phyloP scores from a whole-genome alignment of 345 rosid genomes.

The Eutrema japonicum region DNA sequence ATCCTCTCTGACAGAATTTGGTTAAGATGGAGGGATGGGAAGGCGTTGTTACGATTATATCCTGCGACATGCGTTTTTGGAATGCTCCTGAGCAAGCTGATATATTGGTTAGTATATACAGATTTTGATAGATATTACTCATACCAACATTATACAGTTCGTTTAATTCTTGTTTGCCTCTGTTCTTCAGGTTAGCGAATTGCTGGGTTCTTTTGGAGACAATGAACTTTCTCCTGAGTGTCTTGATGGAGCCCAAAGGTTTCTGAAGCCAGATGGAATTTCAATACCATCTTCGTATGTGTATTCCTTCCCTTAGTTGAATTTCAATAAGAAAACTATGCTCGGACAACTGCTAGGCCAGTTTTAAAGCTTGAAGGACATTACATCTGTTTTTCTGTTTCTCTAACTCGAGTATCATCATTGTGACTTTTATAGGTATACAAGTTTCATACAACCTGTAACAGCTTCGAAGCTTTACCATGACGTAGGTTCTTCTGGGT shows the following conservation, averaged over 20 bases:
- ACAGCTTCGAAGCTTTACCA: slow-evolving; percentile 88
- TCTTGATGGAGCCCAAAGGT: slow-evolving; percentile 99
- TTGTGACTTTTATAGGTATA: slow-evolving; percentile 62
- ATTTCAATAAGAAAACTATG: slow-evolving; percentile 3
- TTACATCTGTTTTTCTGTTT: slow-evolving; percentile 16
- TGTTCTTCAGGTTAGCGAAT: slow-evolving; percentile 79
- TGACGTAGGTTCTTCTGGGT: slow-evolving; percentile 57
- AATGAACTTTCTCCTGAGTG: slow-evolving; percentile 99
- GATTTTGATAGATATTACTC: slow-evolving; percentile 8
- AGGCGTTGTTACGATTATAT: slow-evolving; percentile 74
- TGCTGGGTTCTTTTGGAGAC: slow-evolving; percentile 98
- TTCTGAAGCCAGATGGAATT: slow-evolving; percentile 88
- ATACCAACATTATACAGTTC: slow-evolving; percentile 11
- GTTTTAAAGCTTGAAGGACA: neutral
- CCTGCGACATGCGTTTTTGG: slow-evolving; percentile 98
- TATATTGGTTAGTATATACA: slow-evolving; percentile 64
- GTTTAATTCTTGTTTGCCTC: slow-evolving; percentile 34
- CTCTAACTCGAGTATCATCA: slow-evolving; percentile 23
- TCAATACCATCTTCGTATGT: slow-evolving; percentile 97
- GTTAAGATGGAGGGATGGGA: slow-evolving; percentile 96
- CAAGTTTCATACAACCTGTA: slow-evolving; percentile 94
- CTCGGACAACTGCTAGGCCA: neutral
- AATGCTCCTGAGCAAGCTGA: slow-evolving; percentile 95
- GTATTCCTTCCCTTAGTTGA: slow-evolving; percentile 19
- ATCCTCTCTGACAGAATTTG: slow-evolving; percentile 65